Conservation (phyloP, 2,329 filamentous ascomycete species). For the Trichoderma koningiopsis region DNA sequence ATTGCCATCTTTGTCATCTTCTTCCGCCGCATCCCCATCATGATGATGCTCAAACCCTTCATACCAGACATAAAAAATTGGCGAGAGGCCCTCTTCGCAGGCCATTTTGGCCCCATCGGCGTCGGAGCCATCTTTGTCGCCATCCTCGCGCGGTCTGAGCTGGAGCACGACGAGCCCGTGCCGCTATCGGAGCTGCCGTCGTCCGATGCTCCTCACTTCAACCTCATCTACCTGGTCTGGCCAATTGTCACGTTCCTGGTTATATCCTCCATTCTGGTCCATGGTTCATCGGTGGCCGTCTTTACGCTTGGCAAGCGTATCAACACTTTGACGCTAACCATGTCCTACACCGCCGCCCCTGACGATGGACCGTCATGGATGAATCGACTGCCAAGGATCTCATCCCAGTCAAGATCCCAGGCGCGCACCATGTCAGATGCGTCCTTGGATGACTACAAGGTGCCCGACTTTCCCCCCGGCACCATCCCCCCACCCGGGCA, state of each 20-base stretch:
- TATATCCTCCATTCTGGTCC: conserved; percentile 89
- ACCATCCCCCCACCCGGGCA: conserved; percentile 72
- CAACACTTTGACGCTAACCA: conserved; percentile 91
- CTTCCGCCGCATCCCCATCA: conserved; percentile 93
- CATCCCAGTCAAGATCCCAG: conserved; percentile 72
- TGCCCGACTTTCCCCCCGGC: conserved; percentile 65
- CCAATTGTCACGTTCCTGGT: conserved; percentile 94
- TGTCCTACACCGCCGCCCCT: conserved; percentile 90
- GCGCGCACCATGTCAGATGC: conserved; percentile 82
- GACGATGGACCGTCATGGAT: conserved; percentile 94
- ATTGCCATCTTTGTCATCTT: conserved; percentile 92
- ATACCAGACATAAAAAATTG: conserved; percentile 98
- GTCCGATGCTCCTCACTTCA: conserved; percentile 58
- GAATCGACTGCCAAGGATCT: conserved; percentile 78
- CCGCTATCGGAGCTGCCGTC: conserved; percentile 67
- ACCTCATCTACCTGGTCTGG: conserved; percentile 86
- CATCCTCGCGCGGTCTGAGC: conserved; percentile 87
- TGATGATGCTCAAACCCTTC: conserved; percentile 85
- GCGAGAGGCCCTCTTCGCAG: conserved; percentile 94
- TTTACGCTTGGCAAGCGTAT: conserved; percentile 98
- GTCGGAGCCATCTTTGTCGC: conserved; percentile 96
- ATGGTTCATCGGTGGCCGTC: conserved; percentile 96
- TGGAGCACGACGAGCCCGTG: conserved; percentile 75
- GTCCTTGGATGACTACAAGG: conserved; percentile 66
- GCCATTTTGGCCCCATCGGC: conserved; percentile 96